These are phyloP conservation scores for Cutaneotrichosporon dermatis DNA, from an alignment of 1,284 basidiomycete genomes.

Conservation along the genomic window DNA sequence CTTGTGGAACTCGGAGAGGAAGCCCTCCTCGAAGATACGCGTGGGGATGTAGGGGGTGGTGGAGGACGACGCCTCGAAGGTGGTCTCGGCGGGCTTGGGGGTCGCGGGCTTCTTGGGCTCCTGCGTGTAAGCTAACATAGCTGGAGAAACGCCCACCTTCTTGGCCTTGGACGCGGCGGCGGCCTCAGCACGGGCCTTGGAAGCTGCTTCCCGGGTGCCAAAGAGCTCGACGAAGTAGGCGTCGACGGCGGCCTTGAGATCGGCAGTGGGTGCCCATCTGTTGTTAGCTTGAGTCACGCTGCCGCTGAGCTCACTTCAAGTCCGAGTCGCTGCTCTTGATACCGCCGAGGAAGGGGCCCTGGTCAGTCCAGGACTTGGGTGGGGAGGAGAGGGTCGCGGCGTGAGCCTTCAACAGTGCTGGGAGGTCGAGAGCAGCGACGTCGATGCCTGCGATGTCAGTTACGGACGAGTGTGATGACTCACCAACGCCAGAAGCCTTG, in stretches of 20 bases:
- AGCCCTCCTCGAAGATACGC: constrained; percentile 89
- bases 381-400: constrained; percentile 54
- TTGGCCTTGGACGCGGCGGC: constrained; percentile 65
- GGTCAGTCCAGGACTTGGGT: constrained; percentile 66
- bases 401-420: constrained; percentile 60
- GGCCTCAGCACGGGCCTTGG: constrained; percentile 64
- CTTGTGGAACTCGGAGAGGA: constrained; percentile 87
- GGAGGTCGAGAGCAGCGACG: constrained; percentile 67
- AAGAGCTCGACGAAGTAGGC: constrained; percentile 68
- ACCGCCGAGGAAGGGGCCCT: constrained; percentile 66
- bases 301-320: constrained; percentile 48
- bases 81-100: constrained; percentile 14
- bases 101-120: constrained; percentile 51
- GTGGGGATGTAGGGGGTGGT: constrained; percentile 41
- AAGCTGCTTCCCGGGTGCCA: constrained; percentile 65
- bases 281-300: constrained; percentile 4
- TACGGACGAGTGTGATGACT: constrained; percentile 38
- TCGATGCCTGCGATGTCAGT: constrained; percentile 60
- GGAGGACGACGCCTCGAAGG: constrained; percentile 38
- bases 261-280: constrained; percentile 84
- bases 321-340: constrained; percentile 62
- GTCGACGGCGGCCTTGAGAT: constrained; percentile 85
- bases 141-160: constrained; percentile 1
- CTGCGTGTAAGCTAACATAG: background rate
- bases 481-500: constrained; percentile 80